phyloP scores from a whole-genome alignment of 768 basidiomycete genomes.

The Tricholoma sp. region DNA sequence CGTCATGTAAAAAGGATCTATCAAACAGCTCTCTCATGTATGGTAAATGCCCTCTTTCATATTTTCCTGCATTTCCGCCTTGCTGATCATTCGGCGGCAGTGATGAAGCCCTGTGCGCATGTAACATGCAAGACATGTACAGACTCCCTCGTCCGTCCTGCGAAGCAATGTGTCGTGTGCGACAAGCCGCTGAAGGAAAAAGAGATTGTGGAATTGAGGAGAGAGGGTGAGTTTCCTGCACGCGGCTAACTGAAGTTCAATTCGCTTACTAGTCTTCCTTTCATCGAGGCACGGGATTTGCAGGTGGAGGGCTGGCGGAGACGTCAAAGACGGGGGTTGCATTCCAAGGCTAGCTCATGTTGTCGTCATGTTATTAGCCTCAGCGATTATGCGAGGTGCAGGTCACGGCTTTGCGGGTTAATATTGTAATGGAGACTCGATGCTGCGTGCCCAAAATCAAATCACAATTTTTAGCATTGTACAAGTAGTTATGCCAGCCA shows the following conservation, averaged over 20 bases:
- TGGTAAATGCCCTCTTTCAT: conserved; percentile 40
- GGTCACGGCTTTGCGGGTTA: no score
- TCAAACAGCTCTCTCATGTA: conserved; percentile 74
- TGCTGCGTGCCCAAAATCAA: no score
- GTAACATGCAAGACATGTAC: conserved; percentile 90
- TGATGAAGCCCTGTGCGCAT: conserved; percentile 85
- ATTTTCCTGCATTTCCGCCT: neutral
- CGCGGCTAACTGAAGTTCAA: neutral
- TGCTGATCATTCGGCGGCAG: conserved; percentile 29
- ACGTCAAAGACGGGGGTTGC: conserved; percentile 73
- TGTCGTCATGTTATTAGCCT: neutral
- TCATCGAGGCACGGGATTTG: conserved; percentile 79
- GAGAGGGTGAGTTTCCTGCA: conserved; percentile 64
- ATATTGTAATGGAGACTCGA: no score
- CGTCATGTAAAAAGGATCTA: conserved; percentile 80
- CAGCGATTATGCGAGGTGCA: neutral
- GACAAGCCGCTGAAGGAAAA: conserved; percentile 59
- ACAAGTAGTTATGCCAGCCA: no score
- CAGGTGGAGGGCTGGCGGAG: conserved; percentile 93
- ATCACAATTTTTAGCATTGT: no score
- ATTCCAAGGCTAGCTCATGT: conserved; percentile 65
- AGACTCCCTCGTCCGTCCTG: conserved; percentile 76
- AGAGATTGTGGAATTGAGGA: conserved; percentile 78
- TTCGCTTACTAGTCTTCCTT: neutral
- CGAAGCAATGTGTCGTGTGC: conserved; percentile 85